Percentiles rank a stretch among this genome's conserved stretches.
These are phyloP conservation scores for Backusella westeae DNA, from an alignment of 192 early-diverging fungal genomes.

Conservation along the genomic window DNA sequence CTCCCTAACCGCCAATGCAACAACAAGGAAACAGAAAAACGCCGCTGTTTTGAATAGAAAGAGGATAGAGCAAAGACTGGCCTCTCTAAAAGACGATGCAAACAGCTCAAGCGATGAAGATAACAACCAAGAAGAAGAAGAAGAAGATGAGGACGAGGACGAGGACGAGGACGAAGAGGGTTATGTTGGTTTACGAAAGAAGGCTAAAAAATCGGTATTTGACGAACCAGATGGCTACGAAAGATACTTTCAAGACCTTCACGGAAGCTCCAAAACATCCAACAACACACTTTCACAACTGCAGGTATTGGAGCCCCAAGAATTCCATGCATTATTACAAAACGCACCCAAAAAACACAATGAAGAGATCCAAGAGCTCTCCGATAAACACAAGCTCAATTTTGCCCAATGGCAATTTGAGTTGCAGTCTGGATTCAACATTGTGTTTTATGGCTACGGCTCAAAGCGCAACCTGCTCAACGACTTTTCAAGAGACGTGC, in stretches of 20 bases:
- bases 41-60: background rate
- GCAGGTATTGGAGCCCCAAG: constrained; percentile 67
- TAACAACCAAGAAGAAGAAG: constrained; percentile 19
- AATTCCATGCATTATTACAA: constrained; percentile 58
- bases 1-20: background rate
- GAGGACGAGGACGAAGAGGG: constrained; percentile 36
- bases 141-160: constrained; percentile 17
- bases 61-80: background rate
- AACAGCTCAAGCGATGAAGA: constrained; percentile 36
- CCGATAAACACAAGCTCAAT: constrained; percentile 52
- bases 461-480: constrained; percentile 85
- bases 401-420: constrained; percentile 93
- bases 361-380: constrained; percentile 52
- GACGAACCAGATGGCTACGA: constrained; percentile 52
- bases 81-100: constrained; percentile 31
- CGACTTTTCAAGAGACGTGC: constrained; percentile 59
- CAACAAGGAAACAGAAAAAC: background rate
- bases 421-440: constrained; percentile 76
- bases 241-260: constrained; percentile 78
- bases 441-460: constrained; percentile 92
- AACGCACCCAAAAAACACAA: constrained; percentile 59
- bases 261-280: constrained; percentile 63
- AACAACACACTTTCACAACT: constrained; percentile 86
- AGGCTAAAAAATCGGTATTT: constrained; percentile 14
- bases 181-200: constrained; percentile 11